phyloP scores from a whole-genome alignment of 257 asterid species.

The Nicotiana attenuata region DNA sequence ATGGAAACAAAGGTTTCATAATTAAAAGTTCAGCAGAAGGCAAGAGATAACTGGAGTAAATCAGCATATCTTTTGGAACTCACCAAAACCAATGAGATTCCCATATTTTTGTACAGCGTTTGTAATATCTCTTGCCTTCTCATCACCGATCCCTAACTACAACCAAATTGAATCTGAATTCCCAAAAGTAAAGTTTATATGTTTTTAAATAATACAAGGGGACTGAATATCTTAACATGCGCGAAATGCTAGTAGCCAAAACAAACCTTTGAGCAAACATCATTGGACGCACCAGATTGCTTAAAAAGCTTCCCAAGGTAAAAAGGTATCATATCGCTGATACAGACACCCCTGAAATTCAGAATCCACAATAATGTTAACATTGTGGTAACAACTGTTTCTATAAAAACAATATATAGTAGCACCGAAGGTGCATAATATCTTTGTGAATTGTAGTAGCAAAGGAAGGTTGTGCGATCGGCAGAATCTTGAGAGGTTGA shows the following conservation, averaged over 20 bases:
- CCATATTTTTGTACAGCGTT: conserved; percentile 58
- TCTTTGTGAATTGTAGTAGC: not conserved
- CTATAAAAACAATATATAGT: not conserved
- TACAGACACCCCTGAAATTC: conserved; percentile 73
- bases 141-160: conserved; percentile 72
- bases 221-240: not conserved
- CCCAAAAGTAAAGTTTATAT: not conserved
- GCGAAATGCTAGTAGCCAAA: conserved; percentile 8
- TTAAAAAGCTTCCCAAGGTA: conserved; percentile 71
- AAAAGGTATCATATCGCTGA: conserved; percentile 94
- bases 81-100: conserved; percentile 84
- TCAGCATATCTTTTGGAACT: conserved; percentile 24
- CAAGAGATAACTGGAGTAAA: not conserved
- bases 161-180: conserved; percentile 14
- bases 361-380: not conserved
- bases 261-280: conserved; percentile 70
- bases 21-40: not conserved
- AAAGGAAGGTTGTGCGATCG: not conserved
- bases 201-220: not conserved
- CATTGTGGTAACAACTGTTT: not conserved
- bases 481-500: not conserved
- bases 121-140: conserved; percentile 60
- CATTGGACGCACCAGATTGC: conserved; percentile 60
- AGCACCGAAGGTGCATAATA: not conserved
- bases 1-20: not conserved